Conservation (phyloP, 441 rosid species). For the Dalechampia spathulata region DNA sequence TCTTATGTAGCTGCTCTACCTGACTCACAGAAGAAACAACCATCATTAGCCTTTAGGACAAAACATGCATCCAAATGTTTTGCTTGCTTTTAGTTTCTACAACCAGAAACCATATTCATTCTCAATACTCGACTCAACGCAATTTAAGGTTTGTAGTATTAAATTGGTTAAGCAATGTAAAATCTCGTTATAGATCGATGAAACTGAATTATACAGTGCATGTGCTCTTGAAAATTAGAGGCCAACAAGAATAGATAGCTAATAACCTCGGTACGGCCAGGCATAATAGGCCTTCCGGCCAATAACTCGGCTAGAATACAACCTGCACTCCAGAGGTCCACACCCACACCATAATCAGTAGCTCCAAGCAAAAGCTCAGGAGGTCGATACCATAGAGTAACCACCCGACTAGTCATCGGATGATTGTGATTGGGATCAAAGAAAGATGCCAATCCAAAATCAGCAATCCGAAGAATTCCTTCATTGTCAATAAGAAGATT, state of each 20-base stretch:
- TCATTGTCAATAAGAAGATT: constrained; percentile 83
- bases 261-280: constrained; percentile 97
- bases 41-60: constrained; percentile 3
- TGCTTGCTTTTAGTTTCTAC: too few species aligned
- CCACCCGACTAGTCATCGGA: constrained; percentile 91
- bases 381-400: constrained; percentile 89
- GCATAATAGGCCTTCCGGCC: constrained; percentile 89
- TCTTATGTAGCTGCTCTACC: constrained; percentile 93
- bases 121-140: too few species aligned
- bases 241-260: neutral
- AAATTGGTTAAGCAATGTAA: too few species aligned
- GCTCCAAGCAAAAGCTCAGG: constrained; percentile 96
- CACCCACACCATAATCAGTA: constrained; percentile 80
- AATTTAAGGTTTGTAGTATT: too few species aligned
- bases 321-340: constrained; percentile 97
- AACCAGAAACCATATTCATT: too few species aligned
- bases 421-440: constrained; percentile 73
- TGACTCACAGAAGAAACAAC: constrained; percentile 22
- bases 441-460: constrained; percentile 83
- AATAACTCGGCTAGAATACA: constrained; percentile 86
- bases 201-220: neutral
- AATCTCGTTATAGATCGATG: neutral
- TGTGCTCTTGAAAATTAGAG: neutral
- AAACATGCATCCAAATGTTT: neutral
- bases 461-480: constrained; percentile 82